Base-by-base conservation (phyloP, 2,329 filamentous ascomycete species). In the Xylariaceae sp. region DNA sequence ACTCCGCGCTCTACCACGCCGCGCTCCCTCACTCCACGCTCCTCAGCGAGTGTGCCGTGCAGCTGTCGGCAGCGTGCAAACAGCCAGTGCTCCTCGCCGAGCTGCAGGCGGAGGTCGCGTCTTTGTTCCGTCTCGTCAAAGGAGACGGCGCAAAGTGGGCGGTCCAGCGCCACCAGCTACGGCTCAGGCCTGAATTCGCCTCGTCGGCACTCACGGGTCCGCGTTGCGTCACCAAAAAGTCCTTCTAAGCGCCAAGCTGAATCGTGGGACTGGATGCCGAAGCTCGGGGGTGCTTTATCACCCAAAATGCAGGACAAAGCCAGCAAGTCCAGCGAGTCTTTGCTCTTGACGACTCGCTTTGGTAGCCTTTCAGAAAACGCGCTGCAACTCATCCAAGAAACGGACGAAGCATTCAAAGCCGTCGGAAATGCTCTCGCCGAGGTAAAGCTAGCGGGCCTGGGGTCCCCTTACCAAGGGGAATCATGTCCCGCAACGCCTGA, bases 351-450 rank as follows among this genome's bases (percentile, higher is more conserved):
- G 23, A 33, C 32, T 19, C 44, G 31, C 21, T 40, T 29, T 31
- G 42, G 39, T 21, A 39, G 43, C 42, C 22, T 58, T 43, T 58
- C 57, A 10, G 53, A 62, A 24, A 60, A 60, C 36, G 53, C 68
- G 3, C 58, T 65, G 33, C 56, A 64, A 40, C 57, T 74, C 40
- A 67, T 70, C 29, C 55, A 57, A 39, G 63, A 72, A 45, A 64
- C 68, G 4, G 68, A 74, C 39, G 59, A 66, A 36, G 67, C 69
- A 18, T 72, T 72, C 51, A 59, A 62, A 47, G 59, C 61, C 10
- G 61, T 68, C 16, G 63, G 59, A 3, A 55, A 50, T 32, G 60
- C 61, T 13, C 50, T 72, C 24, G 55, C 54, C 22, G 57, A 67
- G 33, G 57, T 59, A 13, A 53, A 53, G 36, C 38, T 52, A 14